These are phyloP conservation scores for Paracamarosporium sp. DNA, from an alignment of 2,329 filamentous ascomycete genomes.

Conservation along the genomic window DNA sequence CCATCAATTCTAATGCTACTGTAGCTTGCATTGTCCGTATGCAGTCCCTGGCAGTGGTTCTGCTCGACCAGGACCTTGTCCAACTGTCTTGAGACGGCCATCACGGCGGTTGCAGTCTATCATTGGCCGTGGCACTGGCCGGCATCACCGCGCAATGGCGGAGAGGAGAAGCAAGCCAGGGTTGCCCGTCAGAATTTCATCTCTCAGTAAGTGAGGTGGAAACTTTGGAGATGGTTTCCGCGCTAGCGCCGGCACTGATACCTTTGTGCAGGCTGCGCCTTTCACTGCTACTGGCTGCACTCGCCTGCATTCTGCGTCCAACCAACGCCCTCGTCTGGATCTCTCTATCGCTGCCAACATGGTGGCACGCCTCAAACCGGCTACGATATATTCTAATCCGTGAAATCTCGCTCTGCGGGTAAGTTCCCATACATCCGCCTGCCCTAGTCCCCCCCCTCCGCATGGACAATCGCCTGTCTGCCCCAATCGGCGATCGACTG, in stretches of 20 bases:
- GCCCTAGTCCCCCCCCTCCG: constrained; percentile 9
- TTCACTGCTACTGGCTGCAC: constrained; percentile 76
- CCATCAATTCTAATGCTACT: constrained; percentile 28
- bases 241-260: constrained; percentile 27
- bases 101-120: constrained; percentile 80
- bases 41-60: constrained; percentile 96
- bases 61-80: constrained; percentile 92
- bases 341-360: constrained; percentile 64
- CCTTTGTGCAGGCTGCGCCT: constrained; percentile 47
- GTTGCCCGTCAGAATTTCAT: constrained; percentile 43
- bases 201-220: constrained; percentile 32
- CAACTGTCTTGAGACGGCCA: constrained; percentile 88
- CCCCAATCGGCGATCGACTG: constrained; percentile 17
- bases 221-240: constrained; percentile 11
- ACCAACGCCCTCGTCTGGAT: constrained; percentile 91
- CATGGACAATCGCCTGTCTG: constrained; percentile 13
- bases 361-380: constrained; percentile 53
- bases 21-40: constrained; percentile 72
- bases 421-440: constrained; percentile 31
- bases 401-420: constrained; percentile 69
- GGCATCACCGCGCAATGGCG: constrained; percentile 26
- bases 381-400: constrained; percentile 62
- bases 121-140: constrained; percentile 84
- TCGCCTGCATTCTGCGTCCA: constrained; percentile 85
- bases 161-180: constrained; percentile 30